phyloP scores from a whole-genome alignment of 352 stramenopile species.

The Phytopythium delawarense region DNA sequence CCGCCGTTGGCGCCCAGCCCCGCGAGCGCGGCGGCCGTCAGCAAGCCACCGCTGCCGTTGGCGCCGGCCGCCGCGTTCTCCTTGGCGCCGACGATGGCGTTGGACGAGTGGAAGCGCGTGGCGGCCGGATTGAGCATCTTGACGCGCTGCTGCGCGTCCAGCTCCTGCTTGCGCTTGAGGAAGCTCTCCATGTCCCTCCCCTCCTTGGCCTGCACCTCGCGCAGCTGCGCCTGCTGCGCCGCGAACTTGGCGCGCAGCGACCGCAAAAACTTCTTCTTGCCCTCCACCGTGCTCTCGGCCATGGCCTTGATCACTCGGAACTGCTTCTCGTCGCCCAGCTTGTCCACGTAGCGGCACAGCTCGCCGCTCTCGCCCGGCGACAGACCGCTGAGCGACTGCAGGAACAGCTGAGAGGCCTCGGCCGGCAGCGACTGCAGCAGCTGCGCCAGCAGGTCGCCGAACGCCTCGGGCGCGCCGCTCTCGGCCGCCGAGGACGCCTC shows the following conservation, averaged over 20 bases:
- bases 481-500: constrained; percentile 5
- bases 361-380: constrained; percentile 69
- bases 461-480: constrained; percentile 14
- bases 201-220: constrained; percentile 41
- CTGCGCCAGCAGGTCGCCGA: constrained; percentile 74
- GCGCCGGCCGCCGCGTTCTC: constrained; percentile 29
- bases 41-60: constrained; percentile 13
- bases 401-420: constrained; percentile 68
- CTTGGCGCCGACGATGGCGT: constrained; percentile 49
- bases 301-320: constrained; percentile 85
- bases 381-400: constrained; percentile 70
- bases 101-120: constrained; percentile 75
- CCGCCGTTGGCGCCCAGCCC: constrained; percentile 15
- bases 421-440: constrained; percentile 66
- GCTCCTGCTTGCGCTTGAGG: constrained; percentile 67
- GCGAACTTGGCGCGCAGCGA: constrained; percentile 72
- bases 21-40: constrained; percentile 27
- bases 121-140: constrained; percentile 60
- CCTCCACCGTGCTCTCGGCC: constrained; percentile 69
- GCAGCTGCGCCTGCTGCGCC: constrained; percentile 53
- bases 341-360: constrained; percentile 69
- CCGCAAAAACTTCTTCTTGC: constrained; percentile 76
- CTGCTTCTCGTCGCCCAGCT: constrained; percentile 78
- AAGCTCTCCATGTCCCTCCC: constrained; percentile 62
- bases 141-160: constrained; percentile 54